These are phyloP conservation scores for Biscogniauxia sp. DNA, from an alignment of 2,329 filamentous ascomycete genomes.

Conservation along the genomic window DNA sequence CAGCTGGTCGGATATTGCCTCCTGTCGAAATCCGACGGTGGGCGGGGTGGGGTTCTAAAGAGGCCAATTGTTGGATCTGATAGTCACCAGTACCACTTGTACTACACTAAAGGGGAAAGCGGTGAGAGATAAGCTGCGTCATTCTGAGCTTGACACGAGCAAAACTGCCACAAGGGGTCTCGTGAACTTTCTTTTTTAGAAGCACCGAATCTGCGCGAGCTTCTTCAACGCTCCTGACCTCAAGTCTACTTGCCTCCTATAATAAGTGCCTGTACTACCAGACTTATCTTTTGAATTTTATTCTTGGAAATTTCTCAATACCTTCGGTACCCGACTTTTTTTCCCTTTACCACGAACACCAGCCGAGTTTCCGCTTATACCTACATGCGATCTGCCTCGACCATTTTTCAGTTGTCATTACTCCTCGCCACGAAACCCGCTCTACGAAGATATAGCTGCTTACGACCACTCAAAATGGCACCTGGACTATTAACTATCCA, in stretches of 20 bases:
- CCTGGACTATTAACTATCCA: conserved; percentile 43
- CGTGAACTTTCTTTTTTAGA: neutral
- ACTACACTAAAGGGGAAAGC: neutral
- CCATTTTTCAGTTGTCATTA: neutral
- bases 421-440: neutral
- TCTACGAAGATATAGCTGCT: conserved; percentile 10
- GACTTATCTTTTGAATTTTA: too few relatives aligned
- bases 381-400: neutral
- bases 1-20: neutral
- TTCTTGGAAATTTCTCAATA: too few relatives aligned
- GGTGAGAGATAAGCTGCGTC: neutral
- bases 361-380: too few relatives aligned
- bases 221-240: neutral
- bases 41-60: too few relatives aligned
- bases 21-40: neutral
- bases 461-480: conserved; percentile 24
- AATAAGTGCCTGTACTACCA: too few relatives aligned
- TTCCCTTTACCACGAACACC: neutral
- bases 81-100: neutral
- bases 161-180: neutral
- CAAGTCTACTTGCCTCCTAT: neutral
- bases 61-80: neutral
- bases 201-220: neutral
- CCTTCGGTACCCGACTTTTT: too few relatives aligned
- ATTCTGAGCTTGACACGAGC: neutral